Base-by-base conservation (phyloP, 345 rosid genomes). In the Syzygium aqueum region DNA sequence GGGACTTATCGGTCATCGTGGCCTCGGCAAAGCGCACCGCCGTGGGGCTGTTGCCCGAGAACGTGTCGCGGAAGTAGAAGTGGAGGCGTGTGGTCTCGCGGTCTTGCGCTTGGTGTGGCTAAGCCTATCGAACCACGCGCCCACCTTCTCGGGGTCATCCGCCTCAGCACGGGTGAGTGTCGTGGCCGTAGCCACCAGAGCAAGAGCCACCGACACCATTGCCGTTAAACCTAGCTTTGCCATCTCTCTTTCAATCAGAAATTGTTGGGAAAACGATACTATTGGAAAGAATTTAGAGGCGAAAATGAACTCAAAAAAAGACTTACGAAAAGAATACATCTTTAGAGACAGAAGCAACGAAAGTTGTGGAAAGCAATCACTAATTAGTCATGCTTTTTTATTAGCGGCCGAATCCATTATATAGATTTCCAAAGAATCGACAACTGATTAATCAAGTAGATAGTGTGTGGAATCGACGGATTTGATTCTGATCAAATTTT, bases 11-110 rank as follows among this genome's bases (percentile, higher is more conserved):
- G 9, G 92, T 92, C 85, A 43, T 87, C 1, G 86, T 6, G 0
- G 95, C 90, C 51, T 93, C 88, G 53, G 96, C 96, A 37, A 94
- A 91, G 73, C 89, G 90, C 4, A 94, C 91, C 15, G 94, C 93
- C 51, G 88, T 93, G 0, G 96, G 95, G 89, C 90, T 90, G 77
- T 89, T 87, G 25, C 97, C 97, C 54, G 93, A 93, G 51, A 94
- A 85, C 0, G 90, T 93, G 86, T 93, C 95, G 40, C 95, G 98
- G 91, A 96, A 94, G 90, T 92, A 95, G 93, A 94, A 96, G 9
- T 92, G 97, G 85, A 96, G 94, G 73, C 90, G 91, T 2, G 95
- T 96, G 7, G 90, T 91, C 33, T 88, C 92, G 91, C 92, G 7
- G 90, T 91, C 33, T 88, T 93, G 91, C 92, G 93, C 92, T 91